Evolutionary conservation across 2,329 filamentous ascomycete species (phyloP), one percentile per base, ranked within the genome.

Genomic region (Dissoconium aciculare): DNA sequence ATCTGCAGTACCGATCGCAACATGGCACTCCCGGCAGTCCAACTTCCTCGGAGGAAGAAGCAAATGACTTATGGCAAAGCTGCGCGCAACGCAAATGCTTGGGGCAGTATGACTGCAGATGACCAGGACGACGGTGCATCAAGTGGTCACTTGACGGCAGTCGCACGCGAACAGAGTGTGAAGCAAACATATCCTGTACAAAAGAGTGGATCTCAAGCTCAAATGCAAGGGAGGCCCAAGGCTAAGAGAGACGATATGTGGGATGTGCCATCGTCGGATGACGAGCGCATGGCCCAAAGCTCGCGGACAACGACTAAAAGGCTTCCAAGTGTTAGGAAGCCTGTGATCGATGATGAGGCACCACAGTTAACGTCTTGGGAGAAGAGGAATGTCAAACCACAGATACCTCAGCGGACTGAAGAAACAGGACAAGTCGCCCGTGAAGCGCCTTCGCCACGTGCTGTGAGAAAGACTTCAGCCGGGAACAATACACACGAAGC

Each of bases 251-350:
- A 37, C 11, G 51, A 53, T 21, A 42, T 57, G 11, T 64, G 61
- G 41, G 60, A 64, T 37, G 51, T 63, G 12, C 59, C 60, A 3
- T 41, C 40, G 15, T 40, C 29, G 9, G 50, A 51, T 14, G 52
- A 55, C 5, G 52, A 54, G n/a, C 28, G 30, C 4, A 33, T 41
- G 4, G 34, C 36, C 4, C 38, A 29, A 15, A 33, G 44, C 21
- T 39, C 27, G 31, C 41, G 35, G 4, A 27, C 27, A 5, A 34
- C 43, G 4, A 39, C 42, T 8, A 37, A 35, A 10, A n/a, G n/a
- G n/a, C n/a, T n/a, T n/a, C n/a, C n/a, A n/a, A n/a, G n/a, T n/a
- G 19, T n/a, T 23, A 45, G 33, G 34, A 44, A 11, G 29, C 15
- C 14, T 14, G 27, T 5, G 13, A 32, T 27, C 11, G 17, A 34